Evolutionary conservation across 148 eudicot genomes (phyloP), one percentile per base, ranked within the genome.

Genomic region (Oxyria digyna): DNA sequence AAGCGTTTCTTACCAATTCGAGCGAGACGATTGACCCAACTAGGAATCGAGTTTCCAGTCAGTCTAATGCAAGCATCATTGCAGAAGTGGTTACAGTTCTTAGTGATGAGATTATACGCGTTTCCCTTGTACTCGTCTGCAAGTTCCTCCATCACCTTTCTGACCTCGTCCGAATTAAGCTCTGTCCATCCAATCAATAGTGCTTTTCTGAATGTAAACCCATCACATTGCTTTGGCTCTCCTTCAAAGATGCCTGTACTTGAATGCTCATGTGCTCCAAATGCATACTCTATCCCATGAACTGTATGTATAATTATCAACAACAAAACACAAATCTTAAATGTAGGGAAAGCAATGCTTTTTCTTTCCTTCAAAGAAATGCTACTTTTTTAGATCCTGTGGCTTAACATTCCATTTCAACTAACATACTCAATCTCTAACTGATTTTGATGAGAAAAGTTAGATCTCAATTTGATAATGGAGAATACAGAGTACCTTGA

Each of bases 1-100:
- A 68, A 41, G 43, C 12, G 15, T 40, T 8, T 6, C 3, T 9
- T 78, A 82, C 91, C 87, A 1, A 82, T 77, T 70, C 80, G 50
- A 38, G 89, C 87, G 8, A 87, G 81, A 3, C 92, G 87, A 79
- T 87, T 87, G 8, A 87, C 78, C 92, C 89, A 87, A 42, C 75
- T 76, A 0, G 92, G 89, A 26, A 87, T 87, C 0, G 82, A 71
- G 71, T 81, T 85, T 6, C 89, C 87, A 26, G 89, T 76, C 40
- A 87, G 85, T 13, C 76, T 72, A 70, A 83, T n/a, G 31, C 84
- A 82, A 68, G 81, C 84, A 69, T 79, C 92, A 72, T 87, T 83
- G 69, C 85, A 81, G 62, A 85, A 87, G 73, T 87, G 92, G 71
- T 87, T 87, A 59, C 92, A 87, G 46, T 87, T 87, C 74, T 78